Base-by-base conservation (phyloP, 768 basidiomycete species). In the Leccinellum luteum region DNA sequence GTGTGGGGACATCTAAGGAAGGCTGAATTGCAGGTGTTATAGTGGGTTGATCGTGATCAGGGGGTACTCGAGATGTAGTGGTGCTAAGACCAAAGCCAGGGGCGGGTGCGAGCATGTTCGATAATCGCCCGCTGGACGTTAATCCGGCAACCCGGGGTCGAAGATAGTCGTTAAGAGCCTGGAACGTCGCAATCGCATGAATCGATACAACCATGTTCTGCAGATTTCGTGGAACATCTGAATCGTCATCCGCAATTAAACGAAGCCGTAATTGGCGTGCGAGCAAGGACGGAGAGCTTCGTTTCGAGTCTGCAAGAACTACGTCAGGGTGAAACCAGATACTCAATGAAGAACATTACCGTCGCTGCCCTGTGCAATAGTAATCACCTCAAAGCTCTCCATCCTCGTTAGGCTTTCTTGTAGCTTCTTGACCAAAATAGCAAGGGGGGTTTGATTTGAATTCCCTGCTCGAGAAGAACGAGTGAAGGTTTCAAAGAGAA, bases 151-250 rank as follows among this genome's bases (percentile, higher is more conserved):
- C 87, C 4, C 93, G 84, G 25, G 96, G 96, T 1, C 94, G 88
- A 13, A 98, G 83, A 70, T 98, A 99, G 71, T 97, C 95, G 66
- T 97, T 92, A 30, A 98, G 81, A 1, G 96, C 94, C 70, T 97
- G 94, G 82, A 98, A 94, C 1, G 94, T 98, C 1, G 97, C 96
- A 60, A 98, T 97, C 6, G 95, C 96, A 69, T 98, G 96, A 59
- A 98, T 98, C 7, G 95, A 98, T 21, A 98, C 92, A 38, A 94
- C 92, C 67, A 98, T 91, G 63, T 92, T 94, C 66, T 89, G 89
- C 32, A 92, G 76, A 67, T 83, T 88, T 54, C 88, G 85, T 17
- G 97, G 96, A 21, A 96, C 83, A 62, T 94, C 94, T 0, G 90
- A 85, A 32, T 90, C 92, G 52, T 97, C 93, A 10, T 87, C 87